Evolutionary conservation across 441 rosid genomes (phyloP), one percentile per base, ranked within the genome.

Genomic region (Gossypium gossypioides): DNA sequence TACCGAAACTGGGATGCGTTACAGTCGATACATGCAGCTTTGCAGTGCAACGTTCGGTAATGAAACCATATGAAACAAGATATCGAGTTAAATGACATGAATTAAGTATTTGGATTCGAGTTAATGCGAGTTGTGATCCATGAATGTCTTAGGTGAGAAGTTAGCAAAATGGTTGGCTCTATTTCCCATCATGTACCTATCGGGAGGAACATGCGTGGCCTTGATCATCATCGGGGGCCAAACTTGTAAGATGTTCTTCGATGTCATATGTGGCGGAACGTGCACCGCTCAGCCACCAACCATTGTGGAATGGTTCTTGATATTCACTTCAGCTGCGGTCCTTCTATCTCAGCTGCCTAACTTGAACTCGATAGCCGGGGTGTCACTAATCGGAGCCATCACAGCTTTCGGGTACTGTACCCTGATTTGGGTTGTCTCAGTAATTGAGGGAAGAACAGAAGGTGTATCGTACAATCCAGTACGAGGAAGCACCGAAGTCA

Each of bases 281-380:
- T 88, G 91, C 81, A 46, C 74, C 0, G 78, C 79, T 0, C 68
- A 68, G 60, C 82, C 91, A 57, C 80, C 88, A 54, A 87, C 89
- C n/a, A 40, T 86, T 0, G 81, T 81, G 29, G 88, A 93, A 71
- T 93, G 98, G 84, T 91, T 79, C 84, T 71, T 89, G 67, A 81
- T 93, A 42, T 93, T 91, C 72, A 84, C 91, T 0, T 68, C 82
- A 15, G 86, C 76, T 0, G 90, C 94, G 0, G 84, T 87, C 12
- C 27, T 86, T 44, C 76, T 93, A 61, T 87, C 98, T 68, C 98
- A 91, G 82, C 88, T 93, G 22, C 97, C 97, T 0, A 93, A 93
- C 81, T 76, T 93, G 76, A 89, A 91, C 82, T 93, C 98, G 48
- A 84, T 91, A 0, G 96, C 88, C 27, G 97, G 96, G 0, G 75